phyloP scores from a whole-genome alignment of 148 eudicot genomes.

The Fagopyrum esculentum region DNA sequence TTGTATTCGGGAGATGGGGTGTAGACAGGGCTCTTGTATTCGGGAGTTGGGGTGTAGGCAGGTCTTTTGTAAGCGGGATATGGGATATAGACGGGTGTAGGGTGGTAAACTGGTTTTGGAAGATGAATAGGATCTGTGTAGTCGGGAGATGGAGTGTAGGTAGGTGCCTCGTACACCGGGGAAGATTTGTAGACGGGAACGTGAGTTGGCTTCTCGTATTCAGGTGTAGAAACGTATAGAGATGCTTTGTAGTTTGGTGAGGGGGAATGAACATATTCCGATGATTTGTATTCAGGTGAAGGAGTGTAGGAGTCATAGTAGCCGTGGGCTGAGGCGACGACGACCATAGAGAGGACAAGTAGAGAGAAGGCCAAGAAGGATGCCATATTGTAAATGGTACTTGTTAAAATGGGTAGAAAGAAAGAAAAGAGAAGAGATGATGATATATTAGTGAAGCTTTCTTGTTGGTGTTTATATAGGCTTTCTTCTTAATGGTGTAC shows the following conservation, averaged over 20 bases:
- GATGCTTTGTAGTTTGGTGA: background rate
- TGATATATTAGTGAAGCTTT: too few species aligned
- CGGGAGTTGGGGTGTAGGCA: background rate
- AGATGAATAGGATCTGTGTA: background rate
- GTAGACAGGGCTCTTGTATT: background rate
- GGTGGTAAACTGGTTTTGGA: background rate
- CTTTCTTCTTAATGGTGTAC: too few species aligned
- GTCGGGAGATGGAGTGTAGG: background rate
- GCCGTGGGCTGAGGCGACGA: background rate
- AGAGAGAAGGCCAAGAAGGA: background rate
- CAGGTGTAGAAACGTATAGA: background rate
- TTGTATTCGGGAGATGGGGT: too few species aligned
- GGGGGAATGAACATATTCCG: background rate
- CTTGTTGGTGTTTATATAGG: too few species aligned
- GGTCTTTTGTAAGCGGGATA: too few species aligned
- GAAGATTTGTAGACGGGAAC: background rate
- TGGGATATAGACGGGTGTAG: background rate
- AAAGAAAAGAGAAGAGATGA: too few species aligned
- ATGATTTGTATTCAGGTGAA: background rate
- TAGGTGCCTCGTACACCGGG: background rate
- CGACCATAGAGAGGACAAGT: background rate
- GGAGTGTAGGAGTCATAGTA: background rate
- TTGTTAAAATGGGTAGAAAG: too few species aligned
- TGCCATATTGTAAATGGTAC: too few species aligned
- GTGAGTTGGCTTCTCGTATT: background rate